These are phyloP conservation scores for Orbilia blumenaviensis DNA, from an alignment of 2,329 filamentous ascomycete species.

Conservation along the genomic window DNA sequence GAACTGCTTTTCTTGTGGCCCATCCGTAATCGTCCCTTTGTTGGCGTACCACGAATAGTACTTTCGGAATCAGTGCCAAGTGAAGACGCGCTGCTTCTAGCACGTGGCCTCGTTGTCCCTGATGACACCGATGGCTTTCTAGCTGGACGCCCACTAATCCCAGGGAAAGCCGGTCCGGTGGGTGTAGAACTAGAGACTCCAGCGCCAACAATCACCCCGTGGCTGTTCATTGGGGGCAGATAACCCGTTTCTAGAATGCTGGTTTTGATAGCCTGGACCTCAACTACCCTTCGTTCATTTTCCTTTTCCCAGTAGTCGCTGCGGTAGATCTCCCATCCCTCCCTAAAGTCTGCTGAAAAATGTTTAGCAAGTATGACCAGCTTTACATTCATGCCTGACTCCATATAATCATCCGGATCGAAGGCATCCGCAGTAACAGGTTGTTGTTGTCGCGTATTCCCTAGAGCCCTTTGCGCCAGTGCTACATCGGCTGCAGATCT, in stretches of 20 bases:
- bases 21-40: conserved; percentile 23
- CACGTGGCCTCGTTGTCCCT: conserved; percentile 16
- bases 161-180: conserved; percentile 24
- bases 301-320: conserved; percentile 97
- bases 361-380: conserved; percentile 90
- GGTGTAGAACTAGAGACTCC: conserved; percentile 1
- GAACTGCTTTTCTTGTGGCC: conserved; percentile 24
- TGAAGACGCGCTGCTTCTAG: conserved; percentile 29
- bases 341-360: conserved; percentile 91
- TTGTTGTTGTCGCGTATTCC: conserved; percentile 17
- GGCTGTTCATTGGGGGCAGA: conserved; percentile 47
- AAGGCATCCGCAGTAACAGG: conserved; percentile 14
- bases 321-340: conserved; percentile 96
- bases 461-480: conserved; percentile 31
- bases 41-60: conserved; percentile 9
- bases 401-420: conserved; percentile 80
- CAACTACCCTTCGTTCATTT: conserved; percentile 78
- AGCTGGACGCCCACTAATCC: conserved; percentile 38
- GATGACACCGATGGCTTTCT: conserved; percentile 46
- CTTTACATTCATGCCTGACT: conserved; percentile 90
- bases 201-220: conserved; percentile 41
- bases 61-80: conserved; percentile 1
- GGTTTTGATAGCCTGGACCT: conserved; percentile 45
- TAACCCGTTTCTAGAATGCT: conserved; percentile 40
- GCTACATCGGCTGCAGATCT: conserved; percentile 34